Evolutionary conservation across 345 rosid genomes (phyloP).

Genomic region (Cardamine chenopodiifolia): DNA sequence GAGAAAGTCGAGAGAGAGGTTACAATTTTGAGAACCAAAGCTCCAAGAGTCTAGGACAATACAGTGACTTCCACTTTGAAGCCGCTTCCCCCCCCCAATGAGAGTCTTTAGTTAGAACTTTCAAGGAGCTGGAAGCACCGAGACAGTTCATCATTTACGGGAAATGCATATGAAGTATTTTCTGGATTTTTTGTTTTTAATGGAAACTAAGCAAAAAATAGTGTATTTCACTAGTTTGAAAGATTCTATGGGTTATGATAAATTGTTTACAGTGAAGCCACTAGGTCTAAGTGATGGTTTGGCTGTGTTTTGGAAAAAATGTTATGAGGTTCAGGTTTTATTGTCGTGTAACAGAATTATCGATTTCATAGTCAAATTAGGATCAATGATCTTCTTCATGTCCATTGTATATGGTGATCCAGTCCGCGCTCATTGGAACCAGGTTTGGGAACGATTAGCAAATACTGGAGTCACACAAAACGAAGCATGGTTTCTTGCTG

Average conservation of each 20-base stretch:
- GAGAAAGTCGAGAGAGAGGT: no score
- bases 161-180: not conserved
- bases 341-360: not conserved
- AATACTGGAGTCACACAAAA: no score
- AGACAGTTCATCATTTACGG: not conserved
- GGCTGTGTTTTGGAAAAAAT: not conserved
- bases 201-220: no score
- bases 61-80: not conserved
- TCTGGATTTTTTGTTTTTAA: no score
- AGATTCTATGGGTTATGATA: not conserved
- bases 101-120: not conserved
- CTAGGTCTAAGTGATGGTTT: not conserved
- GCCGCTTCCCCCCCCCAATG: not conserved
- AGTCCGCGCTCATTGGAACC: fast-evolving
- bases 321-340: no score
- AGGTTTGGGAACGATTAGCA: not conserved
- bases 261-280: not conserved
- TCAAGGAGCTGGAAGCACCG: not conserved
- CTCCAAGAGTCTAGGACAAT: no score
- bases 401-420: not conserved
- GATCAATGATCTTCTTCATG: not conserved
- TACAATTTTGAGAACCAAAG: no score
- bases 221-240: no score
- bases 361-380: not conserved
- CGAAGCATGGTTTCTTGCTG: no score